These are phyloP conservation scores for Podospora fimiseda DNA, from an alignment of 495 filamentous ascomycete genomes.

Conservation along the genomic window DNA sequence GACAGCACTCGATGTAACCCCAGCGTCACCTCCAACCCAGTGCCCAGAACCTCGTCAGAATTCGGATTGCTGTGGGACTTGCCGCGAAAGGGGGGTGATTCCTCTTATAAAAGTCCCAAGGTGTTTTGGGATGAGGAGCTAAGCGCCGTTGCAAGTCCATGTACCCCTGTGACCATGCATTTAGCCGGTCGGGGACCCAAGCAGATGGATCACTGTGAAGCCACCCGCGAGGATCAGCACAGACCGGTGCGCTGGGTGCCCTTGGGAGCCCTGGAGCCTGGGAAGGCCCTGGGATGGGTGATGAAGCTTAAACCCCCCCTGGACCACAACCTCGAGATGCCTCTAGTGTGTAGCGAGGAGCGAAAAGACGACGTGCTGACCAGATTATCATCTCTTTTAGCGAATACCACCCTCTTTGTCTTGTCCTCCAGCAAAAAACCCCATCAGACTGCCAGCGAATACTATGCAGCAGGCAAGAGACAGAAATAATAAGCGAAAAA, in stretches of 20 bases:
- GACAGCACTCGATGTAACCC: constrained; percentile 8
- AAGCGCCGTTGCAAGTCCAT: constrained; percentile 22
- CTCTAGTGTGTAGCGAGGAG: too few species aligned
- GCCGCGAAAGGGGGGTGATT: too few species aligned
- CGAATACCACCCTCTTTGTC: constrained; percentile 10
- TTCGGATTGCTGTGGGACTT: constrained; percentile 3
- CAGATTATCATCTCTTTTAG: constrained; percentile 4
- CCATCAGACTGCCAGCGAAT: constrained; percentile 1
- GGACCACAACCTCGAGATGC: constrained; percentile 7
- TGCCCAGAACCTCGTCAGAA: neutral
- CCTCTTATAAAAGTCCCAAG: too few species aligned
- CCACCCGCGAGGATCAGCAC: constrained; percentile 32
- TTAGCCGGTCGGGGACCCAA: constrained; percentile 32
- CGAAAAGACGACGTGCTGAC: constrained; percentile 1
- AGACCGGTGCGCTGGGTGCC: constrained; percentile 22
- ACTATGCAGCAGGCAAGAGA: neutral
- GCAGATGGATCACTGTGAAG: constrained; percentile 29
- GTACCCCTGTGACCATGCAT: constrained; percentile 23
- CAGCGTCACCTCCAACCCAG: neutral
- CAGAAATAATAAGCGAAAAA: constrained; percentile 2
- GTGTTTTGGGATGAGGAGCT: constrained; percentile 10
- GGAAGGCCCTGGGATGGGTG: too few species aligned
- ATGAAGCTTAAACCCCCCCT: constrained; percentile 5
- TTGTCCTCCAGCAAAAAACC: neutral
- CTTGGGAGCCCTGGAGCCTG: neutral